Evolutionary conservation across 257 asterid genomes (phyloP).

Genomic region (Solanum peruvianum): DNA sequence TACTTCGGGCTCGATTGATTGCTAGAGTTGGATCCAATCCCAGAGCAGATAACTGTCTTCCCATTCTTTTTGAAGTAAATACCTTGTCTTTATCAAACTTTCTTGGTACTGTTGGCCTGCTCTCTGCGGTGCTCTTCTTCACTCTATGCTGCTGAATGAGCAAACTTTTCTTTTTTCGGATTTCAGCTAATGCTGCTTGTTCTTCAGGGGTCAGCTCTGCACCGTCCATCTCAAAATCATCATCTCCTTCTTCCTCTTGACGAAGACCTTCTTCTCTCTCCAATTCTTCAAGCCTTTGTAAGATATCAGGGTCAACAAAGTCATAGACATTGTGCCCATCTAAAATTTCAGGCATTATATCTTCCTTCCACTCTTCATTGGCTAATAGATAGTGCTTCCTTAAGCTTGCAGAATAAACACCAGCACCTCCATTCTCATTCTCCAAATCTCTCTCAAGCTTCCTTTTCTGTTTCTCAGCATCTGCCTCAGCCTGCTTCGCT

Average conservation of each 20-base stretch:
- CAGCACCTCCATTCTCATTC: conserved; percentile 97
- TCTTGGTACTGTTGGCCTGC: conserved; percentile 74
- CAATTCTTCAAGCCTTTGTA: conserved; percentile 81
- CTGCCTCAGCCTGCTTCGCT: conserved; percentile 49
- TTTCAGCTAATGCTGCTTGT: conserved; percentile 46
- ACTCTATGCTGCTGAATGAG: conserved; percentile 73
- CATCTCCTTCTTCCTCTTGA: conserved; percentile 63
- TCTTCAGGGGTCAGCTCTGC: conserved; percentile 70
- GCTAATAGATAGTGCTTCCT: conserved; percentile 76
- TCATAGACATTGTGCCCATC: conserved; percentile 95
- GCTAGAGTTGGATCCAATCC: conserved; percentile 81
- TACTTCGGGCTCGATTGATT: conserved; percentile 67
- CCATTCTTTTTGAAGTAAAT: conserved; percentile 73
- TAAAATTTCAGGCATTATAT: conserved; percentile 69
- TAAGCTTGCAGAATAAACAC: conserved; percentile 97
- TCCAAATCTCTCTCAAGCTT: conserved; percentile 88
- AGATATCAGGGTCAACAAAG: conserved; percentile 83
- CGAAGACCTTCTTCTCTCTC: conserved; percentile 73
- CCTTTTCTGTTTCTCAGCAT: conserved; percentile 50
- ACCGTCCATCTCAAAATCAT: conserved; percentile 79
- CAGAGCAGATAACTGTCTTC: conserved; percentile 54
- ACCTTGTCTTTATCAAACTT: conserved; percentile 65
- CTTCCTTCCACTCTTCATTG: conserved; percentile 85
- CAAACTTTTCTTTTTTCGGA: conserved; percentile 73
- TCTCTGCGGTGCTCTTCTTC: conserved; percentile 82